Evolutionary conservation across 1,284 basidiomycete genomes (phyloP), one percentile per base, ranked within the genome.

Genomic region (Cystobasidiaceae sp.): DNA sequence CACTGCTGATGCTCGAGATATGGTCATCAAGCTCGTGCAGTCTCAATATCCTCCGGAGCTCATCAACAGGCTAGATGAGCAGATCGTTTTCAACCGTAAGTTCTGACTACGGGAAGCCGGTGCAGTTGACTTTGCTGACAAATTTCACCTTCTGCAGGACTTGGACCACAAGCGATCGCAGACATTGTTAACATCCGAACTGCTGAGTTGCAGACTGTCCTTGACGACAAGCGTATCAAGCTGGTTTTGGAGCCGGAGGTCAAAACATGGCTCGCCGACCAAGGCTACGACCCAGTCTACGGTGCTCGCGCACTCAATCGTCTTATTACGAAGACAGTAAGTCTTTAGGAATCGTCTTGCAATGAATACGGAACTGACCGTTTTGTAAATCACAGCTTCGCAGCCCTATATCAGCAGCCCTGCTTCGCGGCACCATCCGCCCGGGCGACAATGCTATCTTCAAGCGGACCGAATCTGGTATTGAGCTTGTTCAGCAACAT

Each of bases 201-300:
- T 0, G 66, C 41, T 2, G 72, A 73, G 33, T 27, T 73, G 8
- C 72, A 72, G 39, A 45, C n/a, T 3, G 51, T 46, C 2, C 37
- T 65, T 6, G 54, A 65, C 25, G 62, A 65, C 15, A 61, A 50
- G 37, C 37, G 56, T 8, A 90, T 97, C 69, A 82, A 77, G 6
- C 79, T 97, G 33, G 83, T 90, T 54, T 84, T 92, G 1, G 84
- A 86, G 63, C 78, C 81, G 0, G 78, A 77, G 0, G 87, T 89
- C 2, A 79, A 80, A 43, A 79, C 82, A 2, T 92, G 88, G 88
- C 81, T 97, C 5, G 88, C 87, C 0, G 74, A 83, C 67, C 80
- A 85, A 61, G 93, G 93, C 0, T 94, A 91, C 77, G 89, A 89
- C 13, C 85, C 90, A 51, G 77, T 86, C 23, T 97, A 93, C 76